Percentiles rank a stretch among this genome's conserved stretches.
phyloP scores from a whole-genome alignment of 2,329 filamentous ascomycete species.

The Polychaeton citri region DNA sequence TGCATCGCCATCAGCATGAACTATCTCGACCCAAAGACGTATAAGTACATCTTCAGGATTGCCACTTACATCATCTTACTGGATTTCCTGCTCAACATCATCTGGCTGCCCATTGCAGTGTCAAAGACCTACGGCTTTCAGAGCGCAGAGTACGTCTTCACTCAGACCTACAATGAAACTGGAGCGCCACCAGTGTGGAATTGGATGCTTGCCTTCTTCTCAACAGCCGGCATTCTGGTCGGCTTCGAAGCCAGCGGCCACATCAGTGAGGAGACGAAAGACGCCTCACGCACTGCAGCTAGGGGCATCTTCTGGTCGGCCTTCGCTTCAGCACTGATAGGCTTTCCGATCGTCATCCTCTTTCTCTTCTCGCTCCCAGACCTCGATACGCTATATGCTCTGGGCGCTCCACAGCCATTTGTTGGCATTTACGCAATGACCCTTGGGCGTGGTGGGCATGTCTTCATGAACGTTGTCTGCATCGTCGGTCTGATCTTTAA shows the following conservation, averaged over 20 bases:
- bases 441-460: constrained; percentile 42
- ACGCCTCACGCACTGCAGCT: constrained; percentile 42
- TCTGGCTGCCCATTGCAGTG: constrained; percentile 47
- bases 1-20: constrained; percentile 29
- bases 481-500: constrained; percentile 38
- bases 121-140: constrained; percentile 45
- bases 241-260: constrained; percentile 50
- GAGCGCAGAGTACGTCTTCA: constrained; percentile 45
- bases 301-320: constrained; percentile 49
- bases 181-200: constrained; percentile 43
- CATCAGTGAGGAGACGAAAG: constrained; percentile 48
- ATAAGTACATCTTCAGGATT: constrained; percentile 38
- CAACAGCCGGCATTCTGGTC: constrained; percentile 47
- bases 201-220: constrained; percentile 49
- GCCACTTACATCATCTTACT: constrained; percentile 40
- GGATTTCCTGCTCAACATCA: constrained; percentile 46
- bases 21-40: constrained; percentile 26
- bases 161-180: constrained; percentile 43
- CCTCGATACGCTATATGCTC: constrained; percentile 38
- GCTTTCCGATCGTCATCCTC: constrained; percentile 42
- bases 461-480: constrained; percentile 50
- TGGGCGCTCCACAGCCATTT: constrained; percentile 44
- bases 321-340: constrained; percentile 42
- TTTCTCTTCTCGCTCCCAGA: constrained; percentile 47
- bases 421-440: constrained; percentile 45